Conservation (phyloP, 495 filamentous ascomycete genomes). For the Xylaria flabelliformis region DNA sequence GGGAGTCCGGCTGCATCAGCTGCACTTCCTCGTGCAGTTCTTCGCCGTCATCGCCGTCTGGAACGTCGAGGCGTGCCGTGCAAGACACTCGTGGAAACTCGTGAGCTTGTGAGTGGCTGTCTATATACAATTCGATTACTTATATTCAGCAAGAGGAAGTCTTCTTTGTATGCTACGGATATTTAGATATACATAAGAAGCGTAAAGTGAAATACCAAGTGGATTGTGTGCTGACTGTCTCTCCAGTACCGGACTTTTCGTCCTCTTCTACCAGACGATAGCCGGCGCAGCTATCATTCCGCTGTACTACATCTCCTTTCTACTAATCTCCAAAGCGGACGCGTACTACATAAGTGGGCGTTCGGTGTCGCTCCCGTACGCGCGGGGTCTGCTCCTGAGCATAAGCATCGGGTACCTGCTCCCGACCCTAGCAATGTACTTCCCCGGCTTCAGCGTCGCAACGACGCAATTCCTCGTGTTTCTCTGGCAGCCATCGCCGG, state of each 20-base stretch:
- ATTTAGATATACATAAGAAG: neutral
- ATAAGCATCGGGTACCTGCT: conserved; percentile 41
- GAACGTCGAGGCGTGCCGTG: conserved; percentile 40
- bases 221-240: neutral
- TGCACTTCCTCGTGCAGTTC: conserved; percentile 37
- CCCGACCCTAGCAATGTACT: conserved; percentile 43
- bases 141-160: neutral
- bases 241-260: conserved; percentile 36
- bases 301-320: conserved; percentile 41
- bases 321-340: conserved; percentile 21
- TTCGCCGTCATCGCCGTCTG: conserved; percentile 40
- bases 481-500: conserved; percentile 48
- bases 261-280: conserved; percentile 40
- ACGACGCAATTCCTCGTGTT: conserved; percentile 41
- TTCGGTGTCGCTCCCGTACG: conserved; percentile 33
- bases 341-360: conserved; percentile 40
- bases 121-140: neutral
- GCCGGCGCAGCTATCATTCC: conserved; percentile 47
- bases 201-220: neutral
- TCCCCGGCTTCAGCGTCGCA: conserved; percentile 30
- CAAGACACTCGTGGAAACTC: conserved; percentile 33
- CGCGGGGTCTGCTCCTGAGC: conserved; percentile 44
- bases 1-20: conserved; percentile 32
- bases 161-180: neutral
- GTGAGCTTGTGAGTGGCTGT: conserved; percentile 39